These are phyloP conservation scores for Globisporangium takayamanum DNA, from an alignment of 352 stramenopile genomes.

Conservation along the genomic window DNA sequence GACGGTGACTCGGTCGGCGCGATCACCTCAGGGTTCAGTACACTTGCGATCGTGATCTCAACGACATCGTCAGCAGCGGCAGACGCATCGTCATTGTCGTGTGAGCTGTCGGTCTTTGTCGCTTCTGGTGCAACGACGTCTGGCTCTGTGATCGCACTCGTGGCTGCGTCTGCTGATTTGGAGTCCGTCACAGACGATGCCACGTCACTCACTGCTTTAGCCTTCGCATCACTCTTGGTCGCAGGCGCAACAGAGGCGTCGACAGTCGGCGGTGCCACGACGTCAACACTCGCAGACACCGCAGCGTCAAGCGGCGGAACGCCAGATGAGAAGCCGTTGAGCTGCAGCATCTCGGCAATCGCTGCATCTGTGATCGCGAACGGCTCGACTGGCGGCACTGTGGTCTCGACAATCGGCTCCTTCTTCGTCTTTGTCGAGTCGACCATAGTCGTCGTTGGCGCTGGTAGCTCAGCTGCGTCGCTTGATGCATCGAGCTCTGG, in stretches of 20 bases:
- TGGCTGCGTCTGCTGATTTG: background rate
- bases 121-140: background rate
- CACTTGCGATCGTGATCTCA: conserved; percentile 9
- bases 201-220: background rate
- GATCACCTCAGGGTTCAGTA: conserved; percentile 10
- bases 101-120: background rate
- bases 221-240: background rate
- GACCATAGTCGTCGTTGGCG: background rate
- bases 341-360: conserved; percentile 9
- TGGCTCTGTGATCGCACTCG: background rate
- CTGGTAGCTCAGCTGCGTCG: background rate
- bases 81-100: background rate
- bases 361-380: conserved; percentile 1
- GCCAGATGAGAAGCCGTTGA: conserved; percentile 4
- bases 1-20: background rate
- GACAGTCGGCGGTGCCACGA: background rate
- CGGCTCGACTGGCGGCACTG: conserved; percentile 5
- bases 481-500: background rate
- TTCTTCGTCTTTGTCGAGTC: background rate
- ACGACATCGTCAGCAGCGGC: conserved; percentile 3
- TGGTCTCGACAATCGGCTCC: conserved; percentile 5
- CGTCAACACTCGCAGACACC: background rate
- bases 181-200: background rate
- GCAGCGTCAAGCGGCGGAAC: background rate
- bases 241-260: background rate